These are phyloP conservation scores for Inga laurina DNA, from an alignment of 306 rosid species.

Conservation along the genomic window DNA sequence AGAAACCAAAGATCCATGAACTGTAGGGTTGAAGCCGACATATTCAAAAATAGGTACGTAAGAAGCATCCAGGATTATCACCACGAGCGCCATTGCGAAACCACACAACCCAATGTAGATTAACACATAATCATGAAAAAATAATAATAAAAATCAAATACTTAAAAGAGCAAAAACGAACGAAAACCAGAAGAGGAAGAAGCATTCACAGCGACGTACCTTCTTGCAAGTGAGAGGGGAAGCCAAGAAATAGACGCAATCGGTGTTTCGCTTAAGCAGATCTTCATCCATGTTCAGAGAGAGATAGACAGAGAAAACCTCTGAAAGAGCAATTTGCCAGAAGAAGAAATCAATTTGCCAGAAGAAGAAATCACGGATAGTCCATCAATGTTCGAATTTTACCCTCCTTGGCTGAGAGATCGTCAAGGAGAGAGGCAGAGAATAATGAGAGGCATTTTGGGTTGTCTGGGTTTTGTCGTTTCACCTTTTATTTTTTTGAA, in stretches of 20 bases:
- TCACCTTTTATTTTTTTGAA: background rate
- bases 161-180: background rate
- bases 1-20: conserved; percentile 26
- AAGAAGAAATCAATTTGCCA: conserved; percentile 24
- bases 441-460: conserved; percentile 3
- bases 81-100: background rate
- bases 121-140: background rate
- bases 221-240: conserved; percentile 96
- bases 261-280: conserved; percentile 61
- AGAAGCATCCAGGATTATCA: conserved; percentile 1
- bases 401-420: conserved; percentile 26
- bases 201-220: conserved; percentile 37
- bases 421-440: background rate
- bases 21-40: conserved; percentile 33
- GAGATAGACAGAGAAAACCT: background rate
- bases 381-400: conserved; percentile 34
- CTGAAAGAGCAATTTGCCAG: background rate
- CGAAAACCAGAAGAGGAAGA: background rate
- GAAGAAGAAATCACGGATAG: conserved; percentile 25
- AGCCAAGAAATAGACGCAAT: conserved; percentile 87
- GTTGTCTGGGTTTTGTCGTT: background rate
- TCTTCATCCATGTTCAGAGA: conserved; percentile 63
- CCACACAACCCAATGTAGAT: background rate
- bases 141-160: background rate
- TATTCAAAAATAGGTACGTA: background rate